Base-by-base conservation (phyloP, 1,284 basidiomycete genomes). In the Inonotus obliquus region DNA sequence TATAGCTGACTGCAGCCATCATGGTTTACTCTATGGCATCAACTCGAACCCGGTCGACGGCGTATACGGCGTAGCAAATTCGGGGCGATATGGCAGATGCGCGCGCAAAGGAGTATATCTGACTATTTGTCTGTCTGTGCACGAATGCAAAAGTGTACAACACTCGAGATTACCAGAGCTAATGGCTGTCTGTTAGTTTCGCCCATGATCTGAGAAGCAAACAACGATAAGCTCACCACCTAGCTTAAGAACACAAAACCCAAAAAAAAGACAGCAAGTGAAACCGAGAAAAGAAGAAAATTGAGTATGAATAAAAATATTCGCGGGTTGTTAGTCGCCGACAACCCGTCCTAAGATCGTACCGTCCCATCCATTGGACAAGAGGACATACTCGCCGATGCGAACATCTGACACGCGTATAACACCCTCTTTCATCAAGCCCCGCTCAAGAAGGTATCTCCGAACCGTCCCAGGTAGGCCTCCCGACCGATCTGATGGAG, bases 391-490 rank as follows among this genome's bases (percentile, higher is more conserved):
- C 67, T 91, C 88, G 14, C 84, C 82, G 19, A 79, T 69, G 49
- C 70, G 66, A n/a, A 89, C 69, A 35, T 69, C 71, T 39, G 78
- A 75, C 63, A 71, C 74, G 21, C 68, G 76, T 55, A 89, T 67
- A 13, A 73, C 69, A 27, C 67, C 72, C 58, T 75, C 70, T 71
- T 35, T 69, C 69, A 47, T 79, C 81, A 68, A 83, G 80, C 76
- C 78, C 52, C 83, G 77, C 60, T 84, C 81, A 25, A 92, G 72
- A 4, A 92, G 71, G 79, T 81, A 87, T 39, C 84, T 77, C 14
- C 89, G 77, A 63, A 85, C 75, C 38, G 89, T 83, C 17, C 89
- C 90, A 7, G 80, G 73, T n/a, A 92, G 77, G 67, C 89, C 90
- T 17, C 89, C 89, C 21, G 79, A 79, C 0, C 74, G 71, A 10